A percentile compares a stretch with the other conserved stretches of the same genome.
phyloP scores from a whole-genome alignment of 495 filamentous ascomycete genomes.

The Hamigera avellanea region DNA sequence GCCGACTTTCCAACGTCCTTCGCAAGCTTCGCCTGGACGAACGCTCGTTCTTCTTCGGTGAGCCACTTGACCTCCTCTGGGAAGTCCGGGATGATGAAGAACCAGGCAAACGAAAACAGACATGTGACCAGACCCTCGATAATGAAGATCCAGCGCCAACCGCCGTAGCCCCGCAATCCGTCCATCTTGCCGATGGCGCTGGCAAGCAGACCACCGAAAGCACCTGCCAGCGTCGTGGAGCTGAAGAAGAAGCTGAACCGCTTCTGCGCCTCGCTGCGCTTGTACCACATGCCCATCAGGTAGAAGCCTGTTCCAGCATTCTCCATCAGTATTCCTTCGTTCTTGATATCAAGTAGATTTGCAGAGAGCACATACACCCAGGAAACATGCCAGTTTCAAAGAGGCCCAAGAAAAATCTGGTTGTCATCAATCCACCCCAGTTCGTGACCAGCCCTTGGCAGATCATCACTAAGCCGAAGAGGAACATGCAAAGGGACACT shows the following conservation, averaged over 20 bases:
- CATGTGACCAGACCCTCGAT: slow-evolving; percentile 66
- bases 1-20: slow-evolving; percentile 70
- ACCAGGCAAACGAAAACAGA: slow-evolving; percentile 58
- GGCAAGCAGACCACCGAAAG: slow-evolving; percentile 77
- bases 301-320: slow-evolving; percentile 49
- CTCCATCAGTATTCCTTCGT: slow-evolving; percentile 2
- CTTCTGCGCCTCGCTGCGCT: slow-evolving; percentile 73
- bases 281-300: slow-evolving; percentile 82
- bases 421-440: slow-evolving; percentile 67
- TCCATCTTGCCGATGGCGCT: slow-evolving; percentile 71
- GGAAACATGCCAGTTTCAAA: slow-evolving; percentile 90
- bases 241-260: slow-evolving; percentile 86
- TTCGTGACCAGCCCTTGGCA: slow-evolving; percentile 72
- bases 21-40: slow-evolving; percentile 60
- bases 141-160: slow-evolving; percentile 79
- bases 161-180: slow-evolving; percentile 51
- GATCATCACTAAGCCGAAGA: slow-evolving; percentile 66
- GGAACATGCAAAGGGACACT: slow-evolving; percentile 67
- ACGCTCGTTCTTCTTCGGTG: slow-evolving; percentile 60
- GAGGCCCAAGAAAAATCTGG: slow-evolving; percentile 77
- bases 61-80: slow-evolving; percentile 50
- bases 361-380: slow-evolving; percentile 36
- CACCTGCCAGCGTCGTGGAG: slow-evolving; percentile 70
- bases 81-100: slow-evolving; percentile 76
- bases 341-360: too few species aligned